These are phyloP conservation scores for Lolium rigidum DNA, from an alignment of 176 grass and related monocot genomes.

Conservation along the genomic window DNA sequence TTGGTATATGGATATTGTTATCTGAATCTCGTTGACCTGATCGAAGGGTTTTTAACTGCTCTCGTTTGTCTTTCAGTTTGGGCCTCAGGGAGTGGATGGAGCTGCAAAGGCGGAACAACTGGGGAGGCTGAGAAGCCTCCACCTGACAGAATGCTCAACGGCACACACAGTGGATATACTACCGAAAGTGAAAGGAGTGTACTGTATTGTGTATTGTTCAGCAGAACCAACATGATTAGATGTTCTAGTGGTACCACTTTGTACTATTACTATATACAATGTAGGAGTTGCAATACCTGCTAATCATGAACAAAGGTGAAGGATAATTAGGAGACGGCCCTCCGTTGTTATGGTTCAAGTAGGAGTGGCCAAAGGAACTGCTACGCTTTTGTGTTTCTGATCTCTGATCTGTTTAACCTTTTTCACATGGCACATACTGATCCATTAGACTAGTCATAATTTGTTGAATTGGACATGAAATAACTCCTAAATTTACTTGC, in stretches of 20 bases:
- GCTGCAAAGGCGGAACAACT: background rate
- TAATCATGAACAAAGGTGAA: background rate
- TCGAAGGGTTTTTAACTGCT: background rate
- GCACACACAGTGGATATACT: background rate
- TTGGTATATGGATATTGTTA: conserved; percentile 23
- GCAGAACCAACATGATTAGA: conserved; percentile 18
- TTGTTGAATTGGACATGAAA: too few species aligned
- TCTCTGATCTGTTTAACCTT: background rate
- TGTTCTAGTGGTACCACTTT: background rate
- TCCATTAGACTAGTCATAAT: background rate
- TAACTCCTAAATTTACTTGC: too few species aligned
- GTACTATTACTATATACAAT: background rate
- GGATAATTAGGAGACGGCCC: background rate
- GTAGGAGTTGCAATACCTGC: background rate
- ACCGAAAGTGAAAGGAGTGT: background rate
- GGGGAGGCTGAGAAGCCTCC: conserved; percentile 1
- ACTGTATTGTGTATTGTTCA: background rate
- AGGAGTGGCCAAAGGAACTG: background rate
- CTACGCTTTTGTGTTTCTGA: background rate
- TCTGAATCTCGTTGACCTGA: conserved; percentile 3
- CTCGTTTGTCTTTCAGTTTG: conserved; percentile 1
- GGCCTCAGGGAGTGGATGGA: background rate
- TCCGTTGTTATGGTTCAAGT: background rate
- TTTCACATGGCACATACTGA: background rate
- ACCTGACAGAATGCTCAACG: conserved; percentile 17